Evolutionary conservation across 768 basidiomycete species (phyloP).

Genomic region (Trametes coccinea): DNA sequence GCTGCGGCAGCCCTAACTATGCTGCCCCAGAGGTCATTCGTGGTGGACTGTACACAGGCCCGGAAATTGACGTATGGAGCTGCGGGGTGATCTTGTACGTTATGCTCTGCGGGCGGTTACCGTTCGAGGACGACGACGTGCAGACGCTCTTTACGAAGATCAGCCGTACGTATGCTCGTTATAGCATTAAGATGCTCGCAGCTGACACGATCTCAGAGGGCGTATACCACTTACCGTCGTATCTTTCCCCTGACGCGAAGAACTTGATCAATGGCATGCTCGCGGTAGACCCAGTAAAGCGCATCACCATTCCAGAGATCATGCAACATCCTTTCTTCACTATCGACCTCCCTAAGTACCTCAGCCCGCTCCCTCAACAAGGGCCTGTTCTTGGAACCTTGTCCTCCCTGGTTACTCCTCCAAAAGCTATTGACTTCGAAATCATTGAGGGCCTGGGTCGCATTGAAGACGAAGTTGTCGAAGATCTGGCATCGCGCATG

Average conservation of each 20-base stretch:
- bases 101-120: slow-evolving; percentile 92
- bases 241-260: slow-evolving; percentile 76
- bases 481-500: slow-evolving; percentile 74
- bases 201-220: slow-evolving; percentile 59
- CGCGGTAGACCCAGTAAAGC: slow-evolving; percentile 89
- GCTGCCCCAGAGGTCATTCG: slow-evolving; percentile 98
- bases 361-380: slow-evolving; percentile 78
- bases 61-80: slow-evolving; percentile 99
- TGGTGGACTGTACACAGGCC: slow-evolving; percentile 93
- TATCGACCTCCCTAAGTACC: slow-evolving; percentile 81
- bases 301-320: slow-evolving; percentile 92
- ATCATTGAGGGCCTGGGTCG: slow-evolving; percentile 90
- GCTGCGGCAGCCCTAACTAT: slow-evolving; percentile 98
- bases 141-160: slow-evolving; percentile 93
- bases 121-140: slow-evolving; percentile 97
- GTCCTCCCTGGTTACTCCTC: slow-evolving; percentile 66
- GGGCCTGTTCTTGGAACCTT: slow-evolving; percentile 77
- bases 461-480: slow-evolving; percentile 89
- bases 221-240: slow-evolving; percentile 79
- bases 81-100: slow-evolving; percentile 99
- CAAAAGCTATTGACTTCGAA: slow-evolving; percentile 71
- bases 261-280: slow-evolving; percentile 88
- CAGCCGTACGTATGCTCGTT: slow-evolving; percentile 55
- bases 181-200: not conserved
- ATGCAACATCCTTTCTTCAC: slow-evolving; percentile 90